phyloP scores from a whole-genome alignment of 768 basidiomycete species.

The Leccinum broughii region DNA sequence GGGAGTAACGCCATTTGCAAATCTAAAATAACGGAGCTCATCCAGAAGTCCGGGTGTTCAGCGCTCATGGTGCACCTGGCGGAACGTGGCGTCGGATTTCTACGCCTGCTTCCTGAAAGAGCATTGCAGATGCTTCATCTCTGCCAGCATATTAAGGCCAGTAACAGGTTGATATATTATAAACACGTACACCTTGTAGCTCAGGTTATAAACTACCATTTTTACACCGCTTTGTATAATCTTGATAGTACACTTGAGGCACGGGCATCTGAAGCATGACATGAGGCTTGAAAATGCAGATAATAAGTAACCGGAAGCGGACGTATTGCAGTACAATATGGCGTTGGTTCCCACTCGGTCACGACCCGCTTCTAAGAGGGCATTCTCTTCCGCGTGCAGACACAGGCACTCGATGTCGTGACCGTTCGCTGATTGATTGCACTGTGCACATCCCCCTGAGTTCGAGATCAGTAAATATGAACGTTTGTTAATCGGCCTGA shows the following conservation, averaged over 20 bases:
- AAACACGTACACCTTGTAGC: conserved; percentile 85
- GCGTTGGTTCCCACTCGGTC: conserved; percentile 82
- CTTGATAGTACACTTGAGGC: conserved; percentile 94
- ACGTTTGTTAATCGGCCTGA: background rate
- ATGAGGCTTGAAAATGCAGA: background rate
- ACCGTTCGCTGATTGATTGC: conserved; percentile 56
- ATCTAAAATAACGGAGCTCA: conserved; percentile 1
- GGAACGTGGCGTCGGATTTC: conserved; percentile 70
- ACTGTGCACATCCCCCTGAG: conserved; percentile 85
- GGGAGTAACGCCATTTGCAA: conserved; percentile 24
- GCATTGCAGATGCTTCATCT: conserved; percentile 76
- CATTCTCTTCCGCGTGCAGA: conserved; percentile 98
- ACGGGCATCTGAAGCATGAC: conserved; percentile 75
- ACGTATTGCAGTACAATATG: conserved; percentile 99
- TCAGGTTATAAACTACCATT: conserved; percentile 91
- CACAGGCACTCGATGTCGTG: conserved; percentile 82
- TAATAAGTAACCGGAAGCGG: conserved; percentile 30
- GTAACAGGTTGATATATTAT: background rate
- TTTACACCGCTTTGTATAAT: conserved; percentile 94
- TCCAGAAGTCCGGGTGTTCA: background rate
- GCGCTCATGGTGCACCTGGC: conserved; percentile 27
- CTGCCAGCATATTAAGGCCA: conserved; percentile 37
- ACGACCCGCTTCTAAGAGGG: conserved; percentile 88
- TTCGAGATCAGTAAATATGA: conserved; percentile 52
- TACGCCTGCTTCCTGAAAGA: conserved; percentile 84